Percentiles rank a stretch among this genome's conserved stretches.
Conservation (phyloP, 2,329 filamentous ascomycete species). For the Penicillium janthinellum region DNA sequence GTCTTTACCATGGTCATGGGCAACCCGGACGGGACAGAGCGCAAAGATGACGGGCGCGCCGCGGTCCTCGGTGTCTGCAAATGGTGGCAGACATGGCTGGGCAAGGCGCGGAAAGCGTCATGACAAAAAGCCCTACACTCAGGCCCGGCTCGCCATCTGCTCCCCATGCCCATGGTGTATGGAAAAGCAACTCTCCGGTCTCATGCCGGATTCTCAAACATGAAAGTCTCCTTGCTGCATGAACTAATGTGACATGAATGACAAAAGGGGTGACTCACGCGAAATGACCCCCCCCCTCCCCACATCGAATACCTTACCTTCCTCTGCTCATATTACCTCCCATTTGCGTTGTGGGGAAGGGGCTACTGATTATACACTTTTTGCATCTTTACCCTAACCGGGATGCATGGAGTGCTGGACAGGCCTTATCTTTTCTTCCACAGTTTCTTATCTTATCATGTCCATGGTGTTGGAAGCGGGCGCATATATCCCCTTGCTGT, state of each 20-base stretch:
- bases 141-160: neutral
- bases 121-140: neutral
- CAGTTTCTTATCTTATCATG: neutral
- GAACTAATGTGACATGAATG: neutral
- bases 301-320: conserved; percentile 10
- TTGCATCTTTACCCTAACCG: neutral
- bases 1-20: conserved; percentile 62
- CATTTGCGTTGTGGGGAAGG: neutral
- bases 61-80: conserved; percentile 60
- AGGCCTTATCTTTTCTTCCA: conserved; percentile 1
- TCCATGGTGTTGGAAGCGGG: conserved; percentile 13
- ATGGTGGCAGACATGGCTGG: conserved; percentile 64
- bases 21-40: conserved; percentile 62
- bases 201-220: neutral
- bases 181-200: conserved; percentile 2
- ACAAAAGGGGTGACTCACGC: conserved; percentile 12
- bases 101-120: conserved; percentile 32
- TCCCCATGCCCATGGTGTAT: neutral
- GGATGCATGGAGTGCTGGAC: conserved; percentile 18
- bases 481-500: conserved; percentile 8
- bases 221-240: conserved; percentile 1
- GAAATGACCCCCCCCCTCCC: conserved; percentile 12
- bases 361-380: conserved; percentile 19
- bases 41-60: conserved; percentile 62
- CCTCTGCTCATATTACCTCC: conserved; percentile 17